Evolutionary conservation across 2,329 filamentous ascomycete species (phyloP), one percentile per base, ranked within the genome.

Genomic region (Fusarium sp.): DNA sequence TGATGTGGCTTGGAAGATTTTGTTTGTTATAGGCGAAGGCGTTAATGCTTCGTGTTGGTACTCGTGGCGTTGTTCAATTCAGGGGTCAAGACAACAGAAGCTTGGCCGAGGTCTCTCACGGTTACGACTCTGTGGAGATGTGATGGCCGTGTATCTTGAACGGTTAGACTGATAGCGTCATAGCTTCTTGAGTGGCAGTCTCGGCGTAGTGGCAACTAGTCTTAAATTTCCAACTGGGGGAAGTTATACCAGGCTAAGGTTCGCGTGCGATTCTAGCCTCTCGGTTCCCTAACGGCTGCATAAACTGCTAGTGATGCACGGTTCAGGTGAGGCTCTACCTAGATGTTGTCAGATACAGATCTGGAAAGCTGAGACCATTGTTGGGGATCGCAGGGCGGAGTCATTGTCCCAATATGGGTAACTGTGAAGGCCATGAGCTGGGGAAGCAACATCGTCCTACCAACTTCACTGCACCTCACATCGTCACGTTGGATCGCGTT

Each of bases 301-400:
- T 8, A 1, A 50, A 50, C 33, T 31, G 46, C 46, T 50, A 28
- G 28, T 3, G 16, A 37, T 50, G 46, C 46, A 50, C 46, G 46
- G 20, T 50, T 50, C 33, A 50, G 33, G 33, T 50, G 46, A 50
- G 46, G 46, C 46, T 50, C 46, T 18, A 18, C 12, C 20, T 28
- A 37, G 33, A 4, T 1, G 8, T 9, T 50, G 13, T 8, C 26
- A 4, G 13, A 7, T n/a, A 15, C 20, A 50, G 46, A 50, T 37
- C 46, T 50, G 46, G 33, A 26, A 37, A 37, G 46, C 23, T 18
- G 16, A 50, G 11, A 6, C 1, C 9, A 50, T 18, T 18, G 46
- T 50, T 28, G 23, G 46, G 33, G 11, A 50, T 37, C 12, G 16
- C 7, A 15, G 11, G 5, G 31, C 20, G 31, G 46, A 18, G 13